Conservation (phyloP, 768 basidiomycete species). For the Lactifluus pinguis region DNA sequence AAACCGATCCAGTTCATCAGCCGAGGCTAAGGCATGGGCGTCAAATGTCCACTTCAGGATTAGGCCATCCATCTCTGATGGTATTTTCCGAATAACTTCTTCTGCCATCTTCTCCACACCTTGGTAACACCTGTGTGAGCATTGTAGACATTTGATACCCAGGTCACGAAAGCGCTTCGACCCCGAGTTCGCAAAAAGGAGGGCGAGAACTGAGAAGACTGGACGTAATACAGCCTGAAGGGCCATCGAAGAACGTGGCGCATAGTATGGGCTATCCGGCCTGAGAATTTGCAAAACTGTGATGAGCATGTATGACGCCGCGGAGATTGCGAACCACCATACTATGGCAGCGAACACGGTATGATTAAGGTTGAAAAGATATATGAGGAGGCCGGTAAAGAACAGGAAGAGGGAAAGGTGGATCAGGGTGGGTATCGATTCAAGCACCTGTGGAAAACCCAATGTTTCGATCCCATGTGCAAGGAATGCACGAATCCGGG, state of each 20-base stretch:
- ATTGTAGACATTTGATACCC: too few relatives aligned
- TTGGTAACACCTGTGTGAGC: not conserved
- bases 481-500: not conserved
- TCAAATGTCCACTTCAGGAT: not conserved
- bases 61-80: not conserved
- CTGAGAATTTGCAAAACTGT: not conserved
- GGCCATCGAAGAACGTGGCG: not conserved
- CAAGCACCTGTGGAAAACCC: too few relatives aligned
- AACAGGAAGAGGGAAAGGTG: not conserved
- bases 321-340: not conserved
- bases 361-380: not conserved
- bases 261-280: not conserved
- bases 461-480: too few relatives aligned
- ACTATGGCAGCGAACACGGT: not conserved
- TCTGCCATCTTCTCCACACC: not conserved
- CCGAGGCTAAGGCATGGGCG: not conserved
- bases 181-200: not conserved
- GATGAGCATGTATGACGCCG: not conserved
- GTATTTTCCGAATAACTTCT: too few relatives aligned
- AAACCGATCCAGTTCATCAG: not conserved
- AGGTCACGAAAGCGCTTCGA: not conserved
- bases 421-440: too few relatives aligned
- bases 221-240: not conserved
- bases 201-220: not conserved
- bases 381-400: not conserved